Base-by-base conservation (phyloP, 306 rosid genomes). In the Vigna trinervia region DNA sequence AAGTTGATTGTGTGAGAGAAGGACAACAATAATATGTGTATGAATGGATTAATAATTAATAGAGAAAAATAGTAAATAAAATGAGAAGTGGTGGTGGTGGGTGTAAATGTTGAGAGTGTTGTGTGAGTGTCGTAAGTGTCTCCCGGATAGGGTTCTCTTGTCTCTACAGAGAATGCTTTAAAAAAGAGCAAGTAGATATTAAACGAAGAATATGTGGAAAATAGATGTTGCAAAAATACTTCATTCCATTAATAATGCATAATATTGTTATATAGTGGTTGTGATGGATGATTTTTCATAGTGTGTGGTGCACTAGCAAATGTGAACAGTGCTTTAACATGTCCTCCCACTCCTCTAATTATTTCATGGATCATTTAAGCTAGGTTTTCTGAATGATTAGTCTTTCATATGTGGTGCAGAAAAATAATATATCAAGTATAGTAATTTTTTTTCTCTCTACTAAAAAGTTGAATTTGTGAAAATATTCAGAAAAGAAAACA, bases 281-380 rank as follows among this genome's bases (percentile, higher is more conserved):
- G 6, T 69, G 48, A 66, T 45, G 48, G 11, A 78, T 68, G 48
- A 71, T 12, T 45, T 43, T 64, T 68, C 26, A 39, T 56, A 26
- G 57, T 4, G 66, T 71, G 73, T 71, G 38, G 2, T 69, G 80
- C 80, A 75, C 60, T 59, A 74, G 3, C 4, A 4, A 69, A 32
- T 62, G 15, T 32, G 19, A 72, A 79, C 48, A 52, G 39, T 69
- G 56, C 20, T 69, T 60, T 46, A 47, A 57, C 77, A 69, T 61
- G 71, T 75, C 43, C 68, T 59, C 51, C 81, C 47, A 78, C 72
- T 46, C 14, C 36, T 28, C 32, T 67, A 39, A 46, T 67, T 50
- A 46, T 81, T 67, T 81, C 58, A 74, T 57, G 39, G 17, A 62
- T 79, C 19, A 71, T 71, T 73, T 72, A 63, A 64, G 47, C 80